phyloP scores from a whole-genome alignment of 2,329 filamentous ascomycete genomes.

The Talaromyces albobiverticillius region DNA sequence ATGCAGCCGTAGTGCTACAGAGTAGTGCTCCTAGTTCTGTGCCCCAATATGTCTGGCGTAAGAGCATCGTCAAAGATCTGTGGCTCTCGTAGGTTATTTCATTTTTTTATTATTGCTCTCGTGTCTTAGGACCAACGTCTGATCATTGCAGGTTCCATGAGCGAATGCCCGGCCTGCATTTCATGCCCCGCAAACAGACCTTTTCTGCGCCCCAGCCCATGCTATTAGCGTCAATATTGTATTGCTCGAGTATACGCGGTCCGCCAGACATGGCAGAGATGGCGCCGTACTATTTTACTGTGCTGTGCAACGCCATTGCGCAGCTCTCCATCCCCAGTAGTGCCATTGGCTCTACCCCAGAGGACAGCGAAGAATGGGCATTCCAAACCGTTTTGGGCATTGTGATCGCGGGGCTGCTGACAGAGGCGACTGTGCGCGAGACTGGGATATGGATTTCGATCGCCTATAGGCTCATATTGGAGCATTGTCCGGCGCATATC shows the following conservation, averaged over 20 bases:
- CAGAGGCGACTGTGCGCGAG: slow-evolving; percentile 11
- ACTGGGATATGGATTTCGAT: slow-evolving; percentile 15
- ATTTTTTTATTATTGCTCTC: too few relatives aligned
- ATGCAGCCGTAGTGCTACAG: slow-evolving; percentile 6
- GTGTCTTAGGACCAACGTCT: too few relatives aligned
- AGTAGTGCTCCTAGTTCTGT: slow-evolving; percentile 10
- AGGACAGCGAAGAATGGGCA: slow-evolving; percentile 13
- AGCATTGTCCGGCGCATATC: slow-evolving; percentile 13
- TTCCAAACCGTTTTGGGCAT: slow-evolving; percentile 14
- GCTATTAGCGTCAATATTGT: slow-evolving; percentile 14
- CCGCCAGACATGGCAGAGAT: slow-evolving; percentile 9
- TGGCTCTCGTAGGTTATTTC: slow-evolving; percentile 12
- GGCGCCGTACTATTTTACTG: slow-evolving; percentile 10
- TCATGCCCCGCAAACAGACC: slow-evolving; percentile 15
- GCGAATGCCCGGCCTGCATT: slow-evolving; percentile 15
- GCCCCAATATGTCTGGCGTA: slow-evolving; percentile 11
- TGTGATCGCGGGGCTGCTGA: slow-evolving; percentile 13
- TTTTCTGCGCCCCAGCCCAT: slow-evolving; percentile 15
- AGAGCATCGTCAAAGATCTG: slow-evolving; percentile 8
- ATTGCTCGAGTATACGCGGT: slow-evolving; percentile 15
- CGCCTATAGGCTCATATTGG: slow-evolving; percentile 11
- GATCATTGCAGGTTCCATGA: slow-evolving; percentile 12
- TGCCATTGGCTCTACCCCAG: slow-evolving; percentile 1
- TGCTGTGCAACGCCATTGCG: slow-evolving; percentile 14
- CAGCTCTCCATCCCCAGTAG: slow-evolving; percentile 11